Percentiles rank a stretch among this genome's conserved stretches.
Evolutionary conservation across 495 filamentous ascomycete genomes (phyloP).

Genomic region (Parachaetomium inaequale): DNA sequence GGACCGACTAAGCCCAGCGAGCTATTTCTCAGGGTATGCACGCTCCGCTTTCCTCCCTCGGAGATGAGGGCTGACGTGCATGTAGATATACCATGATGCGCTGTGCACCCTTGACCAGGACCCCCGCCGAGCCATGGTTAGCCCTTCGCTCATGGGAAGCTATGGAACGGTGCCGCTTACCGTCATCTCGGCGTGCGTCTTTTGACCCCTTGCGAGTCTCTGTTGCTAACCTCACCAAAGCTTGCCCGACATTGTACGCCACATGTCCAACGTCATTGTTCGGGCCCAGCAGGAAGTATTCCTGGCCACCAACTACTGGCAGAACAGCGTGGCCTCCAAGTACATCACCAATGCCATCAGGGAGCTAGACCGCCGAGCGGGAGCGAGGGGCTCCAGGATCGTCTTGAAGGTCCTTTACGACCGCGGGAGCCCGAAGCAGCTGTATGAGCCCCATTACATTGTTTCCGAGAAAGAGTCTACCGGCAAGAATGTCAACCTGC

Average conservation of each 20-base stretch:
- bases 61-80: conserved; percentile 2
- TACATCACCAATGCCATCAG: conserved; percentile 64
- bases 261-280: conserved; percentile 72
- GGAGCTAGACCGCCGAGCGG: conserved; percentile 64
- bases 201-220: neutral
- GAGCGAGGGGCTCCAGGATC: conserved; percentile 52
- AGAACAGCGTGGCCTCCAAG: conserved; percentile 60
- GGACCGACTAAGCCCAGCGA: conserved; percentile 59
- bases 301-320: conserved; percentile 73
- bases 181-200: conserved; percentile 57
- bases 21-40: conserved; percentile 59
- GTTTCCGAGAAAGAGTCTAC: conserved; percentile 58
- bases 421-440: conserved; percentile 60
- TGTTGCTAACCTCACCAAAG: conserved; percentile 24
- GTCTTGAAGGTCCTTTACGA: conserved; percentile 76
- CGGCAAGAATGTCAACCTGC: conserved; percentile 55
- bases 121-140: conserved; percentile 55
- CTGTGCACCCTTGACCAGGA: conserved; percentile 58
- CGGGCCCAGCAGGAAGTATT: conserved; percentile 69
- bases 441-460: conserved; percentile 58
- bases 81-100: conserved; percentile 62
- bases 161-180: conserved; percentile 64
- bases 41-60: neutral
- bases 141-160: conserved; percentile 67
- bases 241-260: conserved; percentile 65